Evolutionary conservation across 2,329 filamentous ascomycete genomes (phyloP).

Genomic region (Clonostachys sp.): DNA sequence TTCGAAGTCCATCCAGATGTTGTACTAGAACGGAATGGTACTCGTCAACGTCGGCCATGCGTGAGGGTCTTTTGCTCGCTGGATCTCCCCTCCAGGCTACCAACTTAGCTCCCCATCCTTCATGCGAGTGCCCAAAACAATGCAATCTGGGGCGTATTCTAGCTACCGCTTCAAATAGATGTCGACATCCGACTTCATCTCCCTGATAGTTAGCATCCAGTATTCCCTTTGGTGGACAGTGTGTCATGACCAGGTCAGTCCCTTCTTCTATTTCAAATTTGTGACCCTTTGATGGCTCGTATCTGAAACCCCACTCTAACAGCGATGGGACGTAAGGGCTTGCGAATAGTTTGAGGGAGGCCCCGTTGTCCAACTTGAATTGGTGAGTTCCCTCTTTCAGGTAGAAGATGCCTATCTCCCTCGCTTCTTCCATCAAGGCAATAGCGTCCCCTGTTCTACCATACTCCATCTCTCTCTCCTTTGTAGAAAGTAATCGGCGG

Average conservation of each 20-base stretch:
- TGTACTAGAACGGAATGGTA: conserved; percentile 28
- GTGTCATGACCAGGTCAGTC: conserved; percentile 24
- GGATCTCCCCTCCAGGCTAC: conserved; percentile 35
- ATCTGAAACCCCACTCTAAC: conserved; percentile 40
- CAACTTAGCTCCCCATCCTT: conserved; percentile 30
- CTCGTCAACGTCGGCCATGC: conserved; percentile 44
- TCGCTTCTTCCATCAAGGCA: conserved; percentile 14
- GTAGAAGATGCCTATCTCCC: conserved; percentile 19
- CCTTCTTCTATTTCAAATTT: conserved; percentile 14
- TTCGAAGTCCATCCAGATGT: conserved; percentile 12
- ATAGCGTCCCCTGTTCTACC: conserved; percentile 28
- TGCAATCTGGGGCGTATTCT: conserved; percentile 21
- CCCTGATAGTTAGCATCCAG: conserved; percentile 25
- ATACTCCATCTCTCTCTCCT: conserved; percentile 15
- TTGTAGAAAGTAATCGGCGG: background rate
- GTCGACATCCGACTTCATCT: conserved; percentile 18
- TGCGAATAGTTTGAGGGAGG: conserved; percentile 33
- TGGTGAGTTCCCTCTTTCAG: conserved; percentile 34
- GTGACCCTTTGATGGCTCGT: conserved; percentile 18
- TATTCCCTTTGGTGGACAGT: conserved; percentile 30
- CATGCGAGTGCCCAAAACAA: conserved; percentile 28
- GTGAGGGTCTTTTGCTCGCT: conserved; percentile 22
- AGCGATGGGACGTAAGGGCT: conserved; percentile 38
- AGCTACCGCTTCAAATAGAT: conserved; percentile 20
- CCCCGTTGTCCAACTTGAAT: conserved; percentile 33